These are phyloP conservation scores for Cytospora piceicola DNA, from an alignment of 2,329 filamentous ascomycete species.

Conservation along the genomic window DNA sequence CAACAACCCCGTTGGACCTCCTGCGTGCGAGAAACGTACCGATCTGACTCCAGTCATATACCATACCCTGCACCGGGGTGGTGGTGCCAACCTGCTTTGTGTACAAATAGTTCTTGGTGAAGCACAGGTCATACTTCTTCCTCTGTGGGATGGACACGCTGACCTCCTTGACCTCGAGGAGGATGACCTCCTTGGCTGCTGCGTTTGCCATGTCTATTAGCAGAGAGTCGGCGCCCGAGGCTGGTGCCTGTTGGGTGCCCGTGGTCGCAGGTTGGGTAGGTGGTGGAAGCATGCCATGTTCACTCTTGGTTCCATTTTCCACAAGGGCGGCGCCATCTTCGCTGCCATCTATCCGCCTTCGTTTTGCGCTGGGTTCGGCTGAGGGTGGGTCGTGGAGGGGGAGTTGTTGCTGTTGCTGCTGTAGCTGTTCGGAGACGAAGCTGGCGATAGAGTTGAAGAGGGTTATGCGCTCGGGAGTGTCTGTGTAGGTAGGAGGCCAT, in stretches of 20 bases:
- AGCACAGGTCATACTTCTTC: slow-evolving; percentile 69
- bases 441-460: slow-evolving; percentile 55
- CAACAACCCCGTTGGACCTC: background rate
- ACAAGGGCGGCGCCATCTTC: slow-evolving; percentile 12
- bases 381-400: background rate
- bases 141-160: slow-evolving; percentile 69
- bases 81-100: slow-evolving; percentile 57
- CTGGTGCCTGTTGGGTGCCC: slow-evolving; percentile 10
- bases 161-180: slow-evolving; percentile 67
- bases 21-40: slow-evolving; percentile 46
- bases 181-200: slow-evolving; percentile 53
- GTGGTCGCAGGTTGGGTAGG: slow-evolving; percentile 12
- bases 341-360: slow-evolving; percentile 24
- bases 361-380: slow-evolving; percentile 28
- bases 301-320: slow-evolving; percentile 14
- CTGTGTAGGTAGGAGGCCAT: slow-evolving; percentile 37
- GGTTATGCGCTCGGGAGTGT: slow-evolving; percentile 52
- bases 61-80: slow-evolving; percentile 56
- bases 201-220: slow-evolving; percentile 36
- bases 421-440: slow-evolving; percentile 28
- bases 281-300: slow-evolving; percentile 21
- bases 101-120: slow-evolving; percentile 63
- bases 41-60: slow-evolving; percentile 65
- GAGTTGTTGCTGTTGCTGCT: slow-evolving; percentile 8
- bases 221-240: slow-evolving; percentile 28